phyloP scores from a whole-genome alignment of 2,329 filamentous ascomycete genomes.

The Sporothrix schenckii region DNA sequence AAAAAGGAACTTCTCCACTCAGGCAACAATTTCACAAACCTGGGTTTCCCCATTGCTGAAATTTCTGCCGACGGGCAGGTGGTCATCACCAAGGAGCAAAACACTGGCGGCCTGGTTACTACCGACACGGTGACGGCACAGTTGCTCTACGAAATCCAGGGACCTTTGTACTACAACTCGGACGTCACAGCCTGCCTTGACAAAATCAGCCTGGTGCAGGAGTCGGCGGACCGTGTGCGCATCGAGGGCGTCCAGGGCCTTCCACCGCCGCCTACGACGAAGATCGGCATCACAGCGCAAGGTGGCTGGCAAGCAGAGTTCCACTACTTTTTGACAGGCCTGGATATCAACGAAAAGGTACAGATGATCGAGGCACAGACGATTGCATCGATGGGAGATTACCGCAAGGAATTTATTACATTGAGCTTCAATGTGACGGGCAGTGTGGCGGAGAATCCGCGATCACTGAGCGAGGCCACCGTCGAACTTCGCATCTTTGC shows the following conservation, averaged over 20 bases:
- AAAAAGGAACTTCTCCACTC: slow-evolving; percentile 45
- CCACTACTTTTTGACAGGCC: slow-evolving; percentile 32
- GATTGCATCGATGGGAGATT: slow-evolving; percentile 39
- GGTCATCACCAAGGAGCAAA: slow-evolving; percentile 40
- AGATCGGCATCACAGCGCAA: slow-evolving; percentile 39
- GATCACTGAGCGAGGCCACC: slow-evolving; percentile 43
- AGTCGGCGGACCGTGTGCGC: slow-evolving; percentile 41
- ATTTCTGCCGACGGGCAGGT: slow-evolving; percentile 48
- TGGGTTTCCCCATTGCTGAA: slow-evolving; percentile 55
- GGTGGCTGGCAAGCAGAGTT: slow-evolving; percentile 40
- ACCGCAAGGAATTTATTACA: slow-evolving; percentile 36
- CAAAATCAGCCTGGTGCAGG: slow-evolving; percentile 50
- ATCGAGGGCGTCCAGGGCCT: slow-evolving; percentile 43
- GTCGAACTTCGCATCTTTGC: slow-evolving; percentile 45
- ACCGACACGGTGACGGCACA: slow-evolving; percentile 37
- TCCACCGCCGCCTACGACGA: slow-evolving; percentile 43
- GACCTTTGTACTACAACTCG: slow-evolving; percentile 43
- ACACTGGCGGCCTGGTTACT: slow-evolving; percentile 36
- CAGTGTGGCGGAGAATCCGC: slow-evolving; percentile 38
- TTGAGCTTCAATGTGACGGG: slow-evolving; percentile 43
- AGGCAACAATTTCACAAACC: slow-evolving; percentile 43
- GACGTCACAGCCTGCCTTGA: slow-evolving; percentile 43
- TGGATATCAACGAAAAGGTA: slow-evolving; percentile 33
- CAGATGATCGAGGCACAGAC: slow-evolving; percentile 39
- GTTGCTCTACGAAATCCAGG: slow-evolving; percentile 47